Percentiles rank a stretch among this genome's conserved stretches.
phyloP scores from a whole-genome alignment of 1,284 basidiomycete genomes.

The Leccinum glutinopallens region DNA sequence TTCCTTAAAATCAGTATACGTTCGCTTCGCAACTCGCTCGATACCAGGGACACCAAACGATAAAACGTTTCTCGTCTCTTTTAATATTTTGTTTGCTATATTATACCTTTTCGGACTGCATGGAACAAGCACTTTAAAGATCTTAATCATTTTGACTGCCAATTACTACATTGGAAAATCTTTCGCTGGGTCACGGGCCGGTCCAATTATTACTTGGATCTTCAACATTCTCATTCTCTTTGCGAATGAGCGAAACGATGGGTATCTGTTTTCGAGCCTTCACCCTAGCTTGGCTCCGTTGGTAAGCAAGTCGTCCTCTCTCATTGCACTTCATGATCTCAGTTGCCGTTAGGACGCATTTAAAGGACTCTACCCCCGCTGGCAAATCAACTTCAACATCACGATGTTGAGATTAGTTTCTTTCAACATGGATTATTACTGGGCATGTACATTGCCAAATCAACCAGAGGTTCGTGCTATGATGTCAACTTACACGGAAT shows the following conservation, averaged over 20 bases:
- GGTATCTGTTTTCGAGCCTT: constrained; percentile 70
- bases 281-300: constrained; percentile 55
- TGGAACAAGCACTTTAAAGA: constrained; percentile 83
- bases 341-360: constrained; percentile 61
- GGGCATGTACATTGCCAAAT: constrained; percentile 58
- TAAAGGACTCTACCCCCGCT: constrained; percentile 77
- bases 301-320: constrained; percentile 45
- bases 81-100: constrained; percentile 65
- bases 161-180: constrained; percentile 74
- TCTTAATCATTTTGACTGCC: constrained; percentile 65
- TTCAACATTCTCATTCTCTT: constrained; percentile 82
- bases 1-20: constrained; percentile 49
- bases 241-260: constrained; percentile 75
- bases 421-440: constrained; percentile 91
- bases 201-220: constrained; percentile 65
- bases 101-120: constrained; percentile 81
- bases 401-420: constrained; percentile 94
- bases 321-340: not conserved
- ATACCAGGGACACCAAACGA: constrained; percentile 29
- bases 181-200: constrained; percentile 45
- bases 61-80: constrained; percentile 49
- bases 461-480: constrained; percentile 45
- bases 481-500: not conserved
- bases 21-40: constrained; percentile 30
- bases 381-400: constrained; percentile 96